Evolutionary conservation across 1,284 basidiomycete species (phyloP), one percentile per base, ranked within the genome.

Genomic region (Mycosarcoma maydis): DNA sequence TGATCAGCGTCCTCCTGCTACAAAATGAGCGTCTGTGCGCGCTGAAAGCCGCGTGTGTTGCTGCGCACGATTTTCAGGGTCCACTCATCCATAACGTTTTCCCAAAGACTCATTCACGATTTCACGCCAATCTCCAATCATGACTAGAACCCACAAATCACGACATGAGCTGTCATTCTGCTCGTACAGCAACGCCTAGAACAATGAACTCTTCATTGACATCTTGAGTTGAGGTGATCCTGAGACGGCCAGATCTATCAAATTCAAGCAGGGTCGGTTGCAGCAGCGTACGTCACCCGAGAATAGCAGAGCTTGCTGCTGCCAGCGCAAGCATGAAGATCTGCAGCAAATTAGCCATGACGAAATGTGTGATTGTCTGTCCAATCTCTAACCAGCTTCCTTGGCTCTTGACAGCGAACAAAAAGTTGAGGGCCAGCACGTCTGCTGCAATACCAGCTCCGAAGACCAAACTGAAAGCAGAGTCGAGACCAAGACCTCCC

Each of bases 351-450:
- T 91, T 92, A 0, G 90, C 87, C 72, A 93, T 91, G 73, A 90
- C 90, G 82, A 93, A 94, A 83, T 92, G 92, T 51, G 87, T 91
- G 76, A 94, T 93, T 0, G 89, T 90, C 81, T 92, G 90, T 5
- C 92, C 92, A 54, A 93, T 94, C 78, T 94, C 91, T 49, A 94
- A 83, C 92, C 92, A 94, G 6, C 90, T 92, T 85, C 90, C 90
- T 26, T 88, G 89, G 78, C 92, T 91, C 26, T 87, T 88, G 37
- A 94, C 91, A 29, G 88, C 87, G 83, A 90, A 89, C 83, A 94
- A 92, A 83, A 94, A 94, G 13, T 88, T 86, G 59, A 92, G 85
- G 0, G 90, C 91, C 0, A 80, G 64, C 34, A 79, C 75, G 20
- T 80, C 77, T 2, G 76, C 68, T 0, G 70, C 70, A 14, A 78